phyloP scores from a whole-genome alignment of 2,329 filamentous ascomycete genomes.

The Hymenoscyphus fraxineus region DNA sequence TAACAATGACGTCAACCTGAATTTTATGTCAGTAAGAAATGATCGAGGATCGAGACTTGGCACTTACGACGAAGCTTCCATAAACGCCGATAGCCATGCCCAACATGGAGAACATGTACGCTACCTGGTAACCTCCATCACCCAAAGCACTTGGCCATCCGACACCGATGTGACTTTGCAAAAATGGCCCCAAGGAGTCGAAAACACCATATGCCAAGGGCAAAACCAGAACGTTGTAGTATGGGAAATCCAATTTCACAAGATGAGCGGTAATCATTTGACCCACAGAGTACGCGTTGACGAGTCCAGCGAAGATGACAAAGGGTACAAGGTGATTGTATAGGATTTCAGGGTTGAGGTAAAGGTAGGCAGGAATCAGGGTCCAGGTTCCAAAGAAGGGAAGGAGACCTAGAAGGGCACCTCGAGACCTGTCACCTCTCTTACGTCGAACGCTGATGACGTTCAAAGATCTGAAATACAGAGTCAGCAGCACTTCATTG shows the following conservation, averaged over 20 bases:
- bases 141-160: conserved; percentile 77
- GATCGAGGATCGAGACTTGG: background rate
- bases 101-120: conserved; percentile 84
- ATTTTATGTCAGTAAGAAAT: background rate
- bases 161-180: conserved; percentile 52
- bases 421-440: conserved; percentile 66
- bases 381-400: conserved; percentile 79
- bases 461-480: conserved; percentile 59
- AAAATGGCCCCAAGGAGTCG: conserved; percentile 71
- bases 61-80: conserved; percentile 78
- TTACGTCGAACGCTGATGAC: conserved; percentile 77
- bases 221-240: conserved; percentile 78
- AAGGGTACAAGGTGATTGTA: conserved; percentile 84
- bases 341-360: conserved; percentile 79
- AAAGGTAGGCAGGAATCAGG: conserved; percentile 73
- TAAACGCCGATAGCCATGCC: conserved; percentile 87
- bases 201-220: conserved; percentile 75
- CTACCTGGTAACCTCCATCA: conserved; percentile 78
- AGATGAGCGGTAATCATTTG: conserved; percentile 95
- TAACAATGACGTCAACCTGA: conserved; percentile 84
- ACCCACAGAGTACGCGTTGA: conserved; percentile 93
- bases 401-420: conserved; percentile 75
- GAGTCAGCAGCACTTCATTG: conserved; percentile 15
- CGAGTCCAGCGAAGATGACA: conserved; percentile 77
- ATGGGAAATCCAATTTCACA: conserved; percentile 82